phyloP scores from a whole-genome alignment of 2,329 filamentous ascomycete genomes.

The Diaporthe longicolla region DNA sequence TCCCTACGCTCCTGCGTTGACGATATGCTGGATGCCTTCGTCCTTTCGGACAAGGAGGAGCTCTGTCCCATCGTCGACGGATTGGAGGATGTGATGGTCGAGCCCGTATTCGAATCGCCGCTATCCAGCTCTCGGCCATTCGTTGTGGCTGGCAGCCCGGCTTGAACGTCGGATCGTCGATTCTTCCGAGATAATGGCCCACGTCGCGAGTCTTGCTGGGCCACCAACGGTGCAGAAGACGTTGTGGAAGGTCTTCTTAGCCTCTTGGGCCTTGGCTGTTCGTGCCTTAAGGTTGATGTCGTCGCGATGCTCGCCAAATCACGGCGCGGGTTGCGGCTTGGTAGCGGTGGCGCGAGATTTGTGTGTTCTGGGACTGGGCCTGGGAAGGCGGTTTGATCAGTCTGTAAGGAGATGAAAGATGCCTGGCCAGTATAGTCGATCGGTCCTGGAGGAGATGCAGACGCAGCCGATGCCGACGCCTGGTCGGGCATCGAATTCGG shows the following conservation, averaged over 20 bases:
- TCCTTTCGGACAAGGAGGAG: neutral
- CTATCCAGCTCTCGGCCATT: neutral
- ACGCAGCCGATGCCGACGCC: neutral
- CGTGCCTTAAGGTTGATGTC: neutral
- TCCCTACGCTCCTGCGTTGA: conserved; percentile 1
- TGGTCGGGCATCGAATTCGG: neutral
- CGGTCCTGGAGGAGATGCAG: neutral
- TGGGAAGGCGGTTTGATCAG: neutral
- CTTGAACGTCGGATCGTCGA: neutral
- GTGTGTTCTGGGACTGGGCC: neutral
- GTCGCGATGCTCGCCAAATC: neutral
- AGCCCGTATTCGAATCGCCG: neutral
- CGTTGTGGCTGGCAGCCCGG: neutral
- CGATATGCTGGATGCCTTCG: neutral
- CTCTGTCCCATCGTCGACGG: neutral
- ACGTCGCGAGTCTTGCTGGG: neutral
- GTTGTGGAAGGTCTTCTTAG: neutral
- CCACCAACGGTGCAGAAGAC: neutral
- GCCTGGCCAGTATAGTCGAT: neutral
- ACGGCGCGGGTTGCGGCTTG: neutral
- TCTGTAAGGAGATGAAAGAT: neutral
- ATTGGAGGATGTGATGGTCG: neutral
- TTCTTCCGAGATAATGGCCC: neutral
- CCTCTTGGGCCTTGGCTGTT: neutral
- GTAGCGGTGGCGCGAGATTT: neutral